Conservation (phyloP, 768 basidiomycete species). For the Gymnopilus junonius region DNA sequence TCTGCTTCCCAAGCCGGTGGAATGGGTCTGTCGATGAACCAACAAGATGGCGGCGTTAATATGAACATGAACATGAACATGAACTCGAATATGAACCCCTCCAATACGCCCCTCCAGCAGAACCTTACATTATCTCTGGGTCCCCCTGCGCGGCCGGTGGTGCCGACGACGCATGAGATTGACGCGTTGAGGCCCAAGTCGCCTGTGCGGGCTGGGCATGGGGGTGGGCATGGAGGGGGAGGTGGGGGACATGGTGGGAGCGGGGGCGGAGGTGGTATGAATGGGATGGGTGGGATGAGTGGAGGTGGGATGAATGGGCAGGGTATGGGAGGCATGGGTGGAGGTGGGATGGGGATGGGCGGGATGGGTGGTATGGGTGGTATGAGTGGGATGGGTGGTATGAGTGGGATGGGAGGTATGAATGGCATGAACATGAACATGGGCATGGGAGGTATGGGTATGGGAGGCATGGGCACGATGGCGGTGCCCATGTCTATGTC, state of each 20-base stretch:
- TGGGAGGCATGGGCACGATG: background rate
- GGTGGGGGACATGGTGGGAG: background rate
- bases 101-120: too few species aligned
- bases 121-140: too few species aligned
- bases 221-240: background rate
- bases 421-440: slow-evolving; percentile 32
- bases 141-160: slow-evolving; percentile 23
- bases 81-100: too few species aligned
- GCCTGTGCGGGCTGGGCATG: slow-evolving; percentile 19
- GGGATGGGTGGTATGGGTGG: too few species aligned
- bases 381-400: too few species aligned
- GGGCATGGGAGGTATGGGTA: slow-evolving; percentile 2
- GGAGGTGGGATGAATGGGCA: too few species aligned
- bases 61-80: too few species aligned
- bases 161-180: slow-evolving; percentile 31
- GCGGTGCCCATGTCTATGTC: slow-evolving; percentile 1
- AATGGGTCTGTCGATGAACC: too few species aligned
- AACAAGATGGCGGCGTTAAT: too few species aligned
- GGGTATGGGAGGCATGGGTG: slow-evolving; percentile 43
- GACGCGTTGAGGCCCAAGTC: slow-evolving; percentile 31
- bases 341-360: slow-evolving; percentile 1
- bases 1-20: too few species aligned
- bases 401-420: slow-evolving; percentile 33
- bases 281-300: too few species aligned
- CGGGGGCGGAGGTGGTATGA: too few species aligned